Percentiles rank a stretch among this genome's conserved stretches.
phyloP scores from a whole-genome alignment of 129 eudicot species.

The Helianthus annuus region DNA sequence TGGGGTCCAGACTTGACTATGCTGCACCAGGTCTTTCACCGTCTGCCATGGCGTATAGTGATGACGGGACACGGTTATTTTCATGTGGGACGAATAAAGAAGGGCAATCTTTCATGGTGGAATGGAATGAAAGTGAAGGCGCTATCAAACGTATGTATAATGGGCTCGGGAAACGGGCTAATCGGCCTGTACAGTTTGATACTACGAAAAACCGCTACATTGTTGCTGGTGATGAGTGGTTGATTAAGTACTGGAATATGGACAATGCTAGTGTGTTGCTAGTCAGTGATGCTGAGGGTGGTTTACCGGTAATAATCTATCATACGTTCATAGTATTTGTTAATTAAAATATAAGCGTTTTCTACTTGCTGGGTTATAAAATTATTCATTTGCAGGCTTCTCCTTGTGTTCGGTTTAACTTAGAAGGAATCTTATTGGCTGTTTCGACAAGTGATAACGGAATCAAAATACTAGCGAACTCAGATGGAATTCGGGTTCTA shows the following conservation, averaged over 20 bases:
- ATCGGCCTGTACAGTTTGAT: slow-evolving; percentile 74
- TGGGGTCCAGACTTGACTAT: slow-evolving; percentile 72
- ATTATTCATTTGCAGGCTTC: slow-evolving; percentile 53
- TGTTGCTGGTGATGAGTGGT: slow-evolving; percentile 80
- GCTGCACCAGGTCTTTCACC: slow-evolving; percentile 77
- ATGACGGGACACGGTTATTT: slow-evolving; percentile 78
- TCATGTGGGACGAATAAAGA: slow-evolving; percentile 83
- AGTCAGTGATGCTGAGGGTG: slow-evolving; percentile 70
- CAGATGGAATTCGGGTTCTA: slow-evolving; percentile 59
- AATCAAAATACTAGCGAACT: slow-evolving; percentile 65
- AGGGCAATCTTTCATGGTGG: slow-evolving; percentile 76
- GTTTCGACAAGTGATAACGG: slow-evolving; percentile 77
- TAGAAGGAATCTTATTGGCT: slow-evolving; percentile 71
- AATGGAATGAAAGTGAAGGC: slow-evolving; percentile 95
- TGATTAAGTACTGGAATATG: slow-evolving; percentile 81
- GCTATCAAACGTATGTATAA: slow-evolving; percentile 60
- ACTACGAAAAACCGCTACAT: slow-evolving; percentile 64
- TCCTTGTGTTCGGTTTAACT: slow-evolving; percentile 76
- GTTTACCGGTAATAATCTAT: slow-evolving; percentile 55
- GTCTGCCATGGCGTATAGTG: slow-evolving; percentile 69
- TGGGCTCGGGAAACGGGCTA: slow-evolving; percentile 77
- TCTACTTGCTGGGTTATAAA: slow-evolving; percentile 7
- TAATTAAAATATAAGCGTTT: background rate
- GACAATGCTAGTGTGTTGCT: slow-evolving; percentile 57
- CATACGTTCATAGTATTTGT: background rate